Conservation (phyloP, 108 stramenopile species). For the Skeletonema grethae region DNA sequence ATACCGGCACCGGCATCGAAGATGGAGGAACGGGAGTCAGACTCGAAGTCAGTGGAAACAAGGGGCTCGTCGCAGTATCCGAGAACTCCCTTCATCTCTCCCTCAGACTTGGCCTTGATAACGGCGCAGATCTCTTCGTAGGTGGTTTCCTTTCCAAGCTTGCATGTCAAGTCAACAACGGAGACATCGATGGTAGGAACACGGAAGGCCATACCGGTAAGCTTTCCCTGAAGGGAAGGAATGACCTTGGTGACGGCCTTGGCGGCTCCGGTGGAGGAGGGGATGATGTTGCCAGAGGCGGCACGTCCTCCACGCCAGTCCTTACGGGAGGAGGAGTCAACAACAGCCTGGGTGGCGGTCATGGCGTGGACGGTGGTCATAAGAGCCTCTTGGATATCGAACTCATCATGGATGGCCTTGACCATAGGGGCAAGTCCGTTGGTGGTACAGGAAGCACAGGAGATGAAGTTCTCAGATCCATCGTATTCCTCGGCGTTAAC, state of each 20-base stretch:
- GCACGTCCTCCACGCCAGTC: slow-evolving; percentile 91
- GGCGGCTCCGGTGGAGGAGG: slow-evolving; percentile 97
- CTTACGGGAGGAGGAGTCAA: slow-evolving; percentile 84
- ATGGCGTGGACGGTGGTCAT: slow-evolving; percentile 96
- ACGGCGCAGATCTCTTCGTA: slow-evolving; percentile 87
- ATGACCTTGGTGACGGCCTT: slow-evolving; percentile 99
- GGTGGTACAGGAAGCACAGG: slow-evolving; percentile 96
- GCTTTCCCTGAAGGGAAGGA: slow-evolving; percentile 96
- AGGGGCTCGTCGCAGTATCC: slow-evolving; percentile 98
- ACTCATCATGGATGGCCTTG: slow-evolving; percentile 90
- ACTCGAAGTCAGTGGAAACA: slow-evolving; percentile 91
- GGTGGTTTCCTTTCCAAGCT: slow-evolving; percentile 74
- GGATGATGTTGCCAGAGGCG: slow-evolving; percentile 91
- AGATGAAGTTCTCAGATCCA: slow-evolving; percentile 94
- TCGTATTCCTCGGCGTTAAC: slow-evolving; percentile 96
- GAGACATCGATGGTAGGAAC: slow-evolving; percentile 90
- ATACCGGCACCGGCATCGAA: slow-evolving; percentile 91
- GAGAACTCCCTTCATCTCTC: slow-evolving; percentile 97
- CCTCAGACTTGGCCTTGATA: slow-evolving; percentile 75
- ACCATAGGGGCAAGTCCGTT: slow-evolving; percentile 94
- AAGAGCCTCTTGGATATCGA: slow-evolving; percentile 90
- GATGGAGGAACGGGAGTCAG: slow-evolving; percentile 85
- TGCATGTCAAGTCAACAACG: slow-evolving; percentile 87
- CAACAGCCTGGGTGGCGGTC: slow-evolving; percentile 88
- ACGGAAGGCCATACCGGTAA: slow-evolving; percentile 95